Percentiles rank a stretch among this genome's conserved stretches.
phyloP scores from a whole-genome alignment of 345 rosid species.

The Gossypium australe region DNA sequence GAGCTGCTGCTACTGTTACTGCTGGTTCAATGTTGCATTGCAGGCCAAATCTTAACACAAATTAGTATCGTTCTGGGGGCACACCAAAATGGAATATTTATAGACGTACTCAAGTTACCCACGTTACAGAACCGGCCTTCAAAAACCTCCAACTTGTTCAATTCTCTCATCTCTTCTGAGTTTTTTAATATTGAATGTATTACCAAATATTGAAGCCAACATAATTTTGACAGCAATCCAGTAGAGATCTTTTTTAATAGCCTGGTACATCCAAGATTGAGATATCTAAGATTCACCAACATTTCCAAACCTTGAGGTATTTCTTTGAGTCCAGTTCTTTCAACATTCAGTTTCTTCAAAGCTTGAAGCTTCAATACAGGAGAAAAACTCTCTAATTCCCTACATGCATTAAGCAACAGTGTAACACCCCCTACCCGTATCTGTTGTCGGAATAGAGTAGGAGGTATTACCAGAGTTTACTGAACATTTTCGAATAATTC shows the following conservation, averaged over 20 bases:
- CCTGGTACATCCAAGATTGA: background rate
- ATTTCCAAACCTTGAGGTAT: background rate
- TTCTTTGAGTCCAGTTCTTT: background rate
- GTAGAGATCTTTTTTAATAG: background rate
- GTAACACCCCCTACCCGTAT: too few species aligned
- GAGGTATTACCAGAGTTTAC: too few species aligned
- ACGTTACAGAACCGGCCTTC: background rate
- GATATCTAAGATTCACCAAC: conserved; percentile 4
- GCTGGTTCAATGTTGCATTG: too few species aligned
- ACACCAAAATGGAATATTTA: background rate
- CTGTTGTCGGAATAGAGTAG: too few species aligned
- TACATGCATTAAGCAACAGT: background rate
- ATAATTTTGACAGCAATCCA: background rate
- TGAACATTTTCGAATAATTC: too few species aligned
- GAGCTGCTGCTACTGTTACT: too few species aligned
- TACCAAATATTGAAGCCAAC: background rate
- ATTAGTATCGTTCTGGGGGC: background rate
- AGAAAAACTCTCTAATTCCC: background rate
- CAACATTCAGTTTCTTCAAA: background rate
- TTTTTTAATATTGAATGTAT: background rate
- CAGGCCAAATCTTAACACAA: too few species aligned
- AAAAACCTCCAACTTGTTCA: conserved; percentile 6
- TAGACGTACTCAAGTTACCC: background rate
- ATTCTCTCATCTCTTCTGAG: background rate
- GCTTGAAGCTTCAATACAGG: background rate